These are phyloP conservation scores for Ascochyta viciae-villosae DNA, from an alignment of 2,329 filamentous ascomycete species.

Conservation along the genomic window DNA sequence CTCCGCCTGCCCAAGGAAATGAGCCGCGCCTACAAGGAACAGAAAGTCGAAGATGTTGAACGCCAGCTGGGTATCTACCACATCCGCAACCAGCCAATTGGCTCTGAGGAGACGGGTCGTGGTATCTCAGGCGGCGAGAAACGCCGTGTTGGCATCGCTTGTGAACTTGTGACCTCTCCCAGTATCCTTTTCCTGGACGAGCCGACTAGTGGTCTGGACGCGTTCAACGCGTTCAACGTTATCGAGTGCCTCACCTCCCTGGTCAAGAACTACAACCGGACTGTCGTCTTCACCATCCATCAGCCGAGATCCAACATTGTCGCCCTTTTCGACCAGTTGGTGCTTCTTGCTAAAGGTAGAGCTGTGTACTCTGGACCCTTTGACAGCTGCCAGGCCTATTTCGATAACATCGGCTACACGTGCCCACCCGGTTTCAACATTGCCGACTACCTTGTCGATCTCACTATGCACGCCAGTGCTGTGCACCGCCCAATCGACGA, in stretches of 20 bases:
- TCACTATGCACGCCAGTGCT: slow-evolving; percentile 92
- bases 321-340: slow-evolving; percentile 91
- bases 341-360: slow-evolving; percentile 86
- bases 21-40: slow-evolving; percentile 85
- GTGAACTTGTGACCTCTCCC: slow-evolving; percentile 95
- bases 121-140: slow-evolving; percentile 98
- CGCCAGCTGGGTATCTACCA: slow-evolving; percentile 93
- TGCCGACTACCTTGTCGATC: slow-evolving; percentile 94
- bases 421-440: slow-evolving; percentile 99
- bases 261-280: slow-evolving; percentile 95
- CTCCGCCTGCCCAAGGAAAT: slow-evolving; percentile 92
- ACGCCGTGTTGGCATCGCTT: slow-evolving; percentile 93
- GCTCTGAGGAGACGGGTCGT: slow-evolving; percentile 92
- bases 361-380: slow-evolving; percentile 95
- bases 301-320: slow-evolving; percentile 98
- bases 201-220: slow-evolving; percentile 93
- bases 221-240: slow-evolving; percentile 98
- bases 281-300: slow-evolving; percentile 97
- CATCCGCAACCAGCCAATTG: slow-evolving; percentile 93
- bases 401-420: slow-evolving; percentile 87
- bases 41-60: slow-evolving; percentile 90
- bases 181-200: slow-evolving; percentile 98
- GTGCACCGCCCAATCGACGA: slow-evolving; percentile 63
- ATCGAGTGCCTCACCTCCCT: slow-evolving; percentile 93
- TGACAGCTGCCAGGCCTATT: slow-evolving; percentile 86